Percentiles rank a stretch among this genome's conserved stretches.
phyloP scores from a whole-genome alignment of 371 early-diverging fungal species.

The Mucor piriformis region DNA sequence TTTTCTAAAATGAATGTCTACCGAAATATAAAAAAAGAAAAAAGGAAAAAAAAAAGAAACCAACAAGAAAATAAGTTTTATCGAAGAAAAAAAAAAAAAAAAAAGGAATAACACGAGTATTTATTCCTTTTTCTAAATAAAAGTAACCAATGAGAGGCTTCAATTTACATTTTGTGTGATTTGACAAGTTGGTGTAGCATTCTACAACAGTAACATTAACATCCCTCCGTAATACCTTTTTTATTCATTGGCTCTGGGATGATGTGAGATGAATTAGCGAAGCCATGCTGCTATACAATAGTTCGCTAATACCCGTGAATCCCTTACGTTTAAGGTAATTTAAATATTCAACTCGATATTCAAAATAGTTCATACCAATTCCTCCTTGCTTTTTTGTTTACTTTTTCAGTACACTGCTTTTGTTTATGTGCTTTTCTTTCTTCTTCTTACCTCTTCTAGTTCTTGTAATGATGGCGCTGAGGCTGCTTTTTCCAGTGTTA shows the following conservation, averaged over 20 bases:
- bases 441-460: slow-evolving; percentile 40
- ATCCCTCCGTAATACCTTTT: background rate
- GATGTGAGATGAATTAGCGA: slow-evolving; percentile 30
- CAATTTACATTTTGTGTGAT: slow-evolving; percentile 8
- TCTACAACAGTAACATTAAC: slow-evolving; percentile 7
- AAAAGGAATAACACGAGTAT: slow-evolving; percentile 18
- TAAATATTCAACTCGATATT: slow-evolving; percentile 54
- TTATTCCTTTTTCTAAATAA: slow-evolving; percentile 18
- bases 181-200: slow-evolving; percentile 15
- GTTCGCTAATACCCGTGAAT: slow-evolving; percentile 48
- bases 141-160: slow-evolving; percentile 5
- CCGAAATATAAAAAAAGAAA: slow-evolving; percentile 5
- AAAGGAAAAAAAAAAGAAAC: background rate
- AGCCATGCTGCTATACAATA: slow-evolving; percentile 51
- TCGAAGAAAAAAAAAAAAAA: slow-evolving; percentile 3
- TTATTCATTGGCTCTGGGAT: background rate
- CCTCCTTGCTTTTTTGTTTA: slow-evolving; percentile 38
- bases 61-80: background rate
- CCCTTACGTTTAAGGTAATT: slow-evolving; percentile 47
- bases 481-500: slow-evolving; percentile 28
- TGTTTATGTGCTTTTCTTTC: background rate
- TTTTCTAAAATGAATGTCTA: slow-evolving; percentile 16
- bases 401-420: background rate
- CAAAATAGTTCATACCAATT: slow-evolving; percentile 38
- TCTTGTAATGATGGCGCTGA: slow-evolving; percentile 10